These are phyloP conservation scores for Drechslera avenae DNA, from an alignment of 2,329 filamentous ascomycete species.

Conservation along the genomic window DNA sequence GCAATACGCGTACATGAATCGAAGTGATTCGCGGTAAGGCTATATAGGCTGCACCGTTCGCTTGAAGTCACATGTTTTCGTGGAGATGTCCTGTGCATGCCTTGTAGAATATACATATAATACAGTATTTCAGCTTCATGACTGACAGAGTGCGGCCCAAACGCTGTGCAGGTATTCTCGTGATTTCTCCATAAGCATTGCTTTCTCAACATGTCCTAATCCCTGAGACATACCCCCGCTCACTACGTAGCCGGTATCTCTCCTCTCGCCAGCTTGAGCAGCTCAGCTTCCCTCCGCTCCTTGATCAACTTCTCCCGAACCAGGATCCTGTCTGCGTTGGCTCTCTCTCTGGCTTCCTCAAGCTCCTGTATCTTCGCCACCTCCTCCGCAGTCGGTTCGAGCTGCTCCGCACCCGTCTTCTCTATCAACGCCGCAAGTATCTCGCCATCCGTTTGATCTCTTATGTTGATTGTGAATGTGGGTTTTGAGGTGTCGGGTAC, in stretches of 20 bases:
- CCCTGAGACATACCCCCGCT: background rate
- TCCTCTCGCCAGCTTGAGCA: slow-evolving; percentile 61
- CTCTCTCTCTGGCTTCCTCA: slow-evolving; percentile 59
- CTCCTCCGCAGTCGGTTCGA: slow-evolving; percentile 66
- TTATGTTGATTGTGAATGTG: slow-evolving; percentile 61
- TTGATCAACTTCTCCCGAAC: slow-evolving; percentile 60
- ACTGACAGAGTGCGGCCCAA: background rate
- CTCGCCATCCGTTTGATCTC: slow-evolving; percentile 62
- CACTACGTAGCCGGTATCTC: slow-evolving; percentile 11
- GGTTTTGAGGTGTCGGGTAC: slow-evolving; percentile 45
- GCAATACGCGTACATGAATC: background rate
- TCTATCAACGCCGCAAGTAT: slow-evolving; percentile 68
- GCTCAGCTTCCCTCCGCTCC: slow-evolving; percentile 66
- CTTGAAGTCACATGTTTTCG: background rate
- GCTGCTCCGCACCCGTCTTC: slow-evolving; percentile 63
- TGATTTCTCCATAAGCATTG: background rate
- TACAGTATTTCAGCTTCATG: slow-evolving; percentile 6
- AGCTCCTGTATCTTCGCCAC: slow-evolving; percentile 62
- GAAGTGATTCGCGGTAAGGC: no score
- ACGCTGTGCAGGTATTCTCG: background rate
- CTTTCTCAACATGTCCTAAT: background rate
- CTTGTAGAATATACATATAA: slow-evolving; percentile 9
- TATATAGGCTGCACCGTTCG: no score
- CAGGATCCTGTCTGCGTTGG: slow-evolving; percentile 60
- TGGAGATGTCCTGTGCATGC: background rate